A percentile compares a stretch with the other conserved stretches of the same genome.
Conservation (phyloP, 2,329 filamentous ascomycete species). For the Diaporthe citrichinensis region DNA sequence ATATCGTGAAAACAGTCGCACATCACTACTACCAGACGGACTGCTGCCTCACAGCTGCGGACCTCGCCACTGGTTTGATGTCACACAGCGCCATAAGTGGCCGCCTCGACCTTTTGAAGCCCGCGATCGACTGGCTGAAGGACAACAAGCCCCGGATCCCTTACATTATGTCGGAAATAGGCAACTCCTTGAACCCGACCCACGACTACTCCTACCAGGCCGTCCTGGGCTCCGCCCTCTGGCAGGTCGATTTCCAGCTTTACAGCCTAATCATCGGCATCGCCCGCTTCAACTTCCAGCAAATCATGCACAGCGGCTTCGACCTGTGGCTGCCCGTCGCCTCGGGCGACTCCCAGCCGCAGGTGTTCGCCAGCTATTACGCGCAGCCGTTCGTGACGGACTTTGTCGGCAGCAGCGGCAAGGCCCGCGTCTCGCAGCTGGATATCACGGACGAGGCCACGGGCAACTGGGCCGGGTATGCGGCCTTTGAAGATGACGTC, state of each 20-base stretch:
- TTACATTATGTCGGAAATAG: constrained; percentile 54
- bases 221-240: constrained; percentile 53
- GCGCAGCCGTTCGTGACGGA: constrained; percentile 55
- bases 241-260: constrained; percentile 55
- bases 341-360: constrained; percentile 48
- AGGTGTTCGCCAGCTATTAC: constrained; percentile 55
- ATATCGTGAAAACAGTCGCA: constrained; percentile 53
- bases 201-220: constrained; percentile 53
- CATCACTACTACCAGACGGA: constrained; percentile 55
- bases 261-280: constrained; percentile 53
- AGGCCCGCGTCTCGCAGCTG: constrained; percentile 47
- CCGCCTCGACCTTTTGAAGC: constrained; percentile 47
- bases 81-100: constrained; percentile 37
- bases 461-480: constrained; percentile 49
- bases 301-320: constrained; percentile 52
- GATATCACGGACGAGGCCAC: constrained; percentile 41
- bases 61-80: constrained; percentile 46
- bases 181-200: constrained; percentile 51
- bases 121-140: constrained; percentile 51
- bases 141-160: constrained; percentile 49
- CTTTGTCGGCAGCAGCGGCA: constrained; percentile 52
- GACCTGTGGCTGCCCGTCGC: constrained; percentile 50
- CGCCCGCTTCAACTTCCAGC: constrained; percentile 54
- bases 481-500: constrained; percentile 49
- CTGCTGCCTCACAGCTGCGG: constrained; percentile 47